Conservation (phyloP, 176 grass and related monocot genomes). For the Eragrostis nindensis region DNA sequence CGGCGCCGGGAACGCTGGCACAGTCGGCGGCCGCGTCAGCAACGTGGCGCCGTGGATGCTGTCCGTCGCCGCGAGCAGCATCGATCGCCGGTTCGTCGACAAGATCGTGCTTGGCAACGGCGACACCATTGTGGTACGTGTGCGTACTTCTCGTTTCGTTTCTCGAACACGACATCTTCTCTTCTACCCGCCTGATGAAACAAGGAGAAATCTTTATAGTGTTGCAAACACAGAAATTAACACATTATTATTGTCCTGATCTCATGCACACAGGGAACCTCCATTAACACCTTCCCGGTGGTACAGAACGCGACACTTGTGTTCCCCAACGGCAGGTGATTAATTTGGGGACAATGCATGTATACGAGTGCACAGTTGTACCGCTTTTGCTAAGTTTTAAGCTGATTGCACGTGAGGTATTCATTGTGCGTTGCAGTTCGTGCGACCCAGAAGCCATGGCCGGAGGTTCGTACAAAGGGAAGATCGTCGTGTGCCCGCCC, state of each 20-base stretch:
- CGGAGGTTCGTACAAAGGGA: slow-evolving; percentile 11
- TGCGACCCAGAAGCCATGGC: neutral
- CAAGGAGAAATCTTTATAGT: too few species aligned
- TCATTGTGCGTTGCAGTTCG: neutral
- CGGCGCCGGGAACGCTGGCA: slow-evolving; percentile 24
- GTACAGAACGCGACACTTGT: neutral
- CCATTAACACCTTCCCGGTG: slow-evolving; percentile 16
- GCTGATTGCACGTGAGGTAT: too few species aligned
- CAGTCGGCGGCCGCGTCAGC: neutral
- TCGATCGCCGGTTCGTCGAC: slow-evolving; percentile 15
- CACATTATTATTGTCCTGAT: too few species aligned
- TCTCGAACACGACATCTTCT: too few species aligned
- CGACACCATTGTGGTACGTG: neutral
- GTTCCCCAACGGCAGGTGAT: neutral
- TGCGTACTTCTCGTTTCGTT: too few species aligned
- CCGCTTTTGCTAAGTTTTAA: too few species aligned
- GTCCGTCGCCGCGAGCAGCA: neutral
- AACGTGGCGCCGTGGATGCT: slow-evolving; percentile 46
- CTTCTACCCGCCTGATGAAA: too few species aligned
- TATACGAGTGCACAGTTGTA: too few species aligned
- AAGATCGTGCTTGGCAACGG: slow-evolving; percentile 21
- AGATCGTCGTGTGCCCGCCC: neutral
- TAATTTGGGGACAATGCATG: neutral
- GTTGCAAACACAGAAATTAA: too few species aligned
- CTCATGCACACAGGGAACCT: slow-evolving; percentile 23